Evolutionary conservation across 2,329 filamentous ascomycete species (phyloP), one percentile per base, ranked within the genome.

Genomic region (Aspergillus costaricaensis): DNA sequence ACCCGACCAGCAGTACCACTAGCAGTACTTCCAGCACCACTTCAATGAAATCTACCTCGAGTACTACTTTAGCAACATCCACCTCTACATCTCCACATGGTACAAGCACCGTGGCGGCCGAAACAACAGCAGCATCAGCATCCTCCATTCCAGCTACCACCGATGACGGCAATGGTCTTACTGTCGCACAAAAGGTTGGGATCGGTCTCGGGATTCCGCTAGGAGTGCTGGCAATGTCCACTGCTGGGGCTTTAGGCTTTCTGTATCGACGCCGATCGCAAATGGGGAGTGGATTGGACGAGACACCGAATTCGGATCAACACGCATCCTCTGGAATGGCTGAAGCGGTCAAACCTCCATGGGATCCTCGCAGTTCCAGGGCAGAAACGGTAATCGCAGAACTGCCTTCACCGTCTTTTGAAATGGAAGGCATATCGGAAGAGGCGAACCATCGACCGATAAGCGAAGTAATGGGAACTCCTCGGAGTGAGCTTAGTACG

Each of bases 161-260:
- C 4, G 30, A 30, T 32, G 32, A 19, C 3, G 4, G 4, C 7
- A 12, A 4, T 3, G 53, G 53, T 3, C 44, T 60, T 12, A 51
- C 58, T 14, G 19, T 38, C 0, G 52, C 58, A 10, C 25, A 25
- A 2, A 60, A 60, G 23, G 55, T 60, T 5, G 58, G 58, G 3
- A 32, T 60, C 21, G 58, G 58, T 14, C 38, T 60, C 12, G 58
- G 58, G 6, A 21, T 60, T 12, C 58, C 58, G 10, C 27, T 60
- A 27, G 58, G 39, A 0, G 36, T 57, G 21, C 15, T 60, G 10
- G 27, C 41, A 3, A 2, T 60, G 1, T 47, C 53, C 1, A 7
- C 25, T 7, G 17, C 2, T 10, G 30, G 49, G 10, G 53, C 43
- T 3, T 14, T 36, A 9, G 5, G 38, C 6, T 21, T 39, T 15